These are phyloP conservation scores for Camellia oleifera DNA, from an alignment of 179 eudicot species.

Conservation along the genomic window DNA sequence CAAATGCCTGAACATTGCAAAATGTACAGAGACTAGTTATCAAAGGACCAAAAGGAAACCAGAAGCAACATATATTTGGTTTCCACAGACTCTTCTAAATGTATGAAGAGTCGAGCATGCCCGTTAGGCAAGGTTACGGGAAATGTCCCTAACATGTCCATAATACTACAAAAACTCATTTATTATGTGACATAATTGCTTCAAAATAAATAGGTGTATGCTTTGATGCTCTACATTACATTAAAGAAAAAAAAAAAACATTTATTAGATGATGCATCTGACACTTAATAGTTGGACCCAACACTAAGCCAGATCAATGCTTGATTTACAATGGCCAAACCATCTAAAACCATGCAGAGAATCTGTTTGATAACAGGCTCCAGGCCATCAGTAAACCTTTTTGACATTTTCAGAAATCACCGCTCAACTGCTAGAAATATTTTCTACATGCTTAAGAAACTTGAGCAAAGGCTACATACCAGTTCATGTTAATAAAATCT, in stretches of 20 bases:
- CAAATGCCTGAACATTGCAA: constrained; percentile 58
- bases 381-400: neutral
- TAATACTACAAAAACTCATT: neutral
- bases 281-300: neutral
- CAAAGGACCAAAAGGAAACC: neutral
- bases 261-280: no score
- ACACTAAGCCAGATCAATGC: neutral
- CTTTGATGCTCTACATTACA: no score
- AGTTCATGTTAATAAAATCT: constrained; percentile 81
- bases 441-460: constrained; percentile 20
- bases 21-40: neutral
- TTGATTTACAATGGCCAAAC: neutral
- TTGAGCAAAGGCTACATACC: constrained; percentile 51
- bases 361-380: constrained; percentile 10
- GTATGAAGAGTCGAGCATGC: neutral
- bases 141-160: neutral
- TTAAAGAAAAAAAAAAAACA: no score
- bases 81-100: neutral
- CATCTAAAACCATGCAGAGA: constrained; percentile 5
- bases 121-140: neutral
- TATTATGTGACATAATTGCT: neutral
- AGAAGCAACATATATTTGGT: neutral
- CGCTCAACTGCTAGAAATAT: constrained; percentile 17
- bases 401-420: constrained; percentile 13
- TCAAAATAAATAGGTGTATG: no score